Evolutionary conservation across 805 yeast species (phyloP), one percentile per base, ranked within the genome.

Genomic region (Nakazawaea wyomingensis): DNA sequence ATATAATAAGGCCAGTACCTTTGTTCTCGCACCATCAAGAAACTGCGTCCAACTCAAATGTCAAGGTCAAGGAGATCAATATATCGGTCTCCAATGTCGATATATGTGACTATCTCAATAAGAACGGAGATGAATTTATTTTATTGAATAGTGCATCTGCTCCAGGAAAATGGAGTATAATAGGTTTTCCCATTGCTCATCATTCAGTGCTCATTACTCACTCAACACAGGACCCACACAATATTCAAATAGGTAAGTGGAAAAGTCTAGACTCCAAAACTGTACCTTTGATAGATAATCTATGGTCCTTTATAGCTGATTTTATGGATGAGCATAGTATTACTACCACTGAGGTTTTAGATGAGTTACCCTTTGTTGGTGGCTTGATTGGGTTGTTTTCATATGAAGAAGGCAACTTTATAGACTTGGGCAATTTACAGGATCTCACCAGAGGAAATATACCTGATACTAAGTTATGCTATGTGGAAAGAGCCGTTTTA

Each of bases 131-230:
- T 26, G 78, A 83, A 44, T 75, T 85, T 50, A 59, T 84, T 4
- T 60, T 85, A 4, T 67, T 88, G 30, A 83, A 87, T 54, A 83
- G 95, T 29, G 95, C 96, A 0, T 75, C 95, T 0, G 57, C 71
- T 1, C 96, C 96, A 0, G 97, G 98, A 0, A 72, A 78, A 46
- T 88, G 95, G 91, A 80, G 96, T 0, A 80, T 93, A 4, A 75
- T 93, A 43, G 96, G 96, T 0, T 50, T 88, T 1, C 90, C 90
- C 0, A 64, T 67, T 4, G 40, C 24, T 1, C 60, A 56, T 9
- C 53, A 61, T 27, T 67, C 80, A 2, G 68, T 68, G 16, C 72
- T 77, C 2, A 66, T 82, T 10, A 72, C 83, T 2, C 88, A 84
- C 54, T 83, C 86, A 1, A 70, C 80, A 0, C 80, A 78, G 46